Base-by-base conservation (phyloP, 1,139 yeast species). In the Protomyces inouyei region DNA sequence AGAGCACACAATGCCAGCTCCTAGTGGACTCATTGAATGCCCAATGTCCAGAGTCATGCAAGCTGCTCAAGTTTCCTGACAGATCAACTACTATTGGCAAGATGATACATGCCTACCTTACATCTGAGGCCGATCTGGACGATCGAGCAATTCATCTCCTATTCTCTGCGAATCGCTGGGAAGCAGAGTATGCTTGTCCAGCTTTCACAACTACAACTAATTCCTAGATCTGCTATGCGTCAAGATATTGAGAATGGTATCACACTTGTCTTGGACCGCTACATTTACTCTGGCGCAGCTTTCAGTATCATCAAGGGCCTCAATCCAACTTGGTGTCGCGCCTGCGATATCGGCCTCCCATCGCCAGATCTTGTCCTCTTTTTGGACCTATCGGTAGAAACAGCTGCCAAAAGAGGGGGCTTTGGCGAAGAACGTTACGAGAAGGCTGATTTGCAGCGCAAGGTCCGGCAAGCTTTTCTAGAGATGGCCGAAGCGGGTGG, bases 111-210 rank as follows among this genome's bases (percentile, higher is more conserved):
- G 75, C 80, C 65, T 93, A 92, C 73, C 79, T 95, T 52, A 81
- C 84, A 2, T 65, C 68, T 12, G 37, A 53, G 3, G 21, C 68
- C 3, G 57, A 64, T 6, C 64, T 70, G 14, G 82, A 85, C 37
- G 95, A 88, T 71, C 86, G 90, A 74, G 80, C 96, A 0, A 86
- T 91, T 10, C 99, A 95, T 75, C 78, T 95, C 52, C 77, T 95
- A 48, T 95, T 95, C 74, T 85, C 92, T 71, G 97, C 98, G 1
- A 95, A 95, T 72, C 76, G 99, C 69, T 95, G 98, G 98, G 98
- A 93, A 75, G 73, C 32, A 23, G 64, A 32, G 51, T 75, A 78
- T 0, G 73, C 75, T n/a, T 83, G 95, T 3, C 8, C 32, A 5
- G 5, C 32, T 5, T 28, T 28, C 32, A 28, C 8, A 28, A 28